Evolutionary conservation across 2,329 filamentous ascomycete genomes (phyloP).

Genomic region (Colletotrichum sidae): DNA sequence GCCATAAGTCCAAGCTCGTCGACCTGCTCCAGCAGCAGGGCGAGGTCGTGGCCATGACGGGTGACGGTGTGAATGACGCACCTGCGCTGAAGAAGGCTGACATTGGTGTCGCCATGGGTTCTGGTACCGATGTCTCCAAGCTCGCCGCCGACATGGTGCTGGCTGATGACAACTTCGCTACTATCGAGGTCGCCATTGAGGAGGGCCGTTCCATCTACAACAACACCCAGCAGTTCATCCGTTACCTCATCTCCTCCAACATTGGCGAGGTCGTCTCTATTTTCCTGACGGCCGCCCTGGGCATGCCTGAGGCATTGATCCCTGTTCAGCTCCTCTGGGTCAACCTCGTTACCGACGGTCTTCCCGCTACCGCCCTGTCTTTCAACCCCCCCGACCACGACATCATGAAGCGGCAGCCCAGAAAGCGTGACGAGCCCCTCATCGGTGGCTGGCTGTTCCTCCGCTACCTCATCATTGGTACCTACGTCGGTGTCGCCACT

Average conservation of each 20-base stretch:
- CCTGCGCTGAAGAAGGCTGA: conserved; percentile 98
- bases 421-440: conserved; percentile 92
- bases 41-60: conserved; percentile 99
- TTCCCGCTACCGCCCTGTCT: conserved; percentile 93
- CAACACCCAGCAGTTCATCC: conserved; percentile 99
- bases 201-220: conserved; percentile 99
- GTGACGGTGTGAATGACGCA: conserved; percentile 98
- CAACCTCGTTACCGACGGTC: conserved; percentile 96
- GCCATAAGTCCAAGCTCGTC: conserved; percentile 97
- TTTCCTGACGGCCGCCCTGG: conserved; percentile 94
- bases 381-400: conserved; percentile 99
- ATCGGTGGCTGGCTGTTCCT: conserved; percentile 98
- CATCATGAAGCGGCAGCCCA: conserved; percentile 92
- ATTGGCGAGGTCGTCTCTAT: conserved; percentile 99
- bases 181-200: conserved; percentile 94
- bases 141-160: conserved; percentile 98
- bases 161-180: conserved; percentile 98
- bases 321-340: conserved; percentile 99
- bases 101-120: conserved; percentile 99
- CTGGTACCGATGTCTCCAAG: conserved; percentile 96
- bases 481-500: conserved; percentile 93
- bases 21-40: conserved; percentile 93
- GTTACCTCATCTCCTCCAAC: conserved; percentile 98
- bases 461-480: conserved; percentile 95
- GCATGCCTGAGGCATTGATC: conserved; percentile 97